A percentile compares a stretch with the other conserved stretches of the same genome.
phyloP scores from a whole-genome alignment of 345 rosid genomes.

The Heritiera littoralis region DNA sequence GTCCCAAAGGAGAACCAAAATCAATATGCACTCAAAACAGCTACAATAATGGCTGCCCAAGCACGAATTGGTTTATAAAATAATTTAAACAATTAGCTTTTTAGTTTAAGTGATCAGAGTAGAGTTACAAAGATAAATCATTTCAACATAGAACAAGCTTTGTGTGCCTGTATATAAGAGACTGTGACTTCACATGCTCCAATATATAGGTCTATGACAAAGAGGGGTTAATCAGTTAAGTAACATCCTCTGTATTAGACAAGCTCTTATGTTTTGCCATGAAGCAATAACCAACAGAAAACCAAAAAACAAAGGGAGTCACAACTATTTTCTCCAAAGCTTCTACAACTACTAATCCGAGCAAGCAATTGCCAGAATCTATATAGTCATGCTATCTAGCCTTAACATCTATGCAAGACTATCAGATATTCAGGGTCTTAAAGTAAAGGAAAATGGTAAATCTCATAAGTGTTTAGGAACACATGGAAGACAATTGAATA shows the following conservation, averaged over 20 bases:
- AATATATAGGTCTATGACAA: not conserved
- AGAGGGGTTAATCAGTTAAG: not conserved
- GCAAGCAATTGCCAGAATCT: not conserved
- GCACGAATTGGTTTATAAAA: not conserved
- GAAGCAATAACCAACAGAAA: not conserved
- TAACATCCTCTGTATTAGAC: not conserved
- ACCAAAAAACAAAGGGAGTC: not conserved
- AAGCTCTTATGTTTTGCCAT: constrained; percentile 5
- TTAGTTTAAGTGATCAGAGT: not conserved
- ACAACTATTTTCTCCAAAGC: not conserved
- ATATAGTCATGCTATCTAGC: not conserved
- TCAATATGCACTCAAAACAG: constrained; percentile 5
- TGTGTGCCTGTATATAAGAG: not conserved
- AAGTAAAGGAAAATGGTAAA: not conserved
- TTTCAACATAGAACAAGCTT: not conserved
- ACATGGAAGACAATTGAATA: not conserved
- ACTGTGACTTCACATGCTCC: not conserved
- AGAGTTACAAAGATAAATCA: not conserved
- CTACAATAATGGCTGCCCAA: not conserved
- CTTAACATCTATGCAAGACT: not conserved
- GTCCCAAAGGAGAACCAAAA: not conserved
- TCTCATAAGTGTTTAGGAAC: not conserved
- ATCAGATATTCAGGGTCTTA: not conserved
- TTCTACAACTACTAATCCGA: not conserved
- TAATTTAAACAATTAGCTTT: not conserved